These are phyloP conservation scores for Lanmaoa rubissima DNA, from an alignment of 768 basidiomycete genomes.

Conservation along the genomic window DNA sequence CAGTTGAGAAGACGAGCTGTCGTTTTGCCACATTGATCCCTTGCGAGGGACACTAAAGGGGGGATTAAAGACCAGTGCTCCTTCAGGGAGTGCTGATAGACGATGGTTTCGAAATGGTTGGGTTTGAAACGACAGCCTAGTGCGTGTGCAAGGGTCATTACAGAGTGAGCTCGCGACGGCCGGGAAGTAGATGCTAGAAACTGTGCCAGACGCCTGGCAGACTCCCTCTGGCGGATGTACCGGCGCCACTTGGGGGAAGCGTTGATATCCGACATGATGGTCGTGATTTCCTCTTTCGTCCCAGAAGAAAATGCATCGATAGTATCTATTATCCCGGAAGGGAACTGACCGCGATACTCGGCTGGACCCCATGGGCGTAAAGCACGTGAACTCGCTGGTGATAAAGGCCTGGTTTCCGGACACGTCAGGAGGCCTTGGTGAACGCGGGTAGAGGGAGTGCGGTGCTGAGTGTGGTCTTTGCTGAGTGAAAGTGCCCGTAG, in stretches of 20 bases:
- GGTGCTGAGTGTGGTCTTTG: conserved; percentile 3
- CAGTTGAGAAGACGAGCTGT: conserved; percentile 67
- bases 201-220: conserved; percentile 33
- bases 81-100: conserved; percentile 45
- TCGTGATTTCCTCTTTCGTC: conserved; percentile 8
- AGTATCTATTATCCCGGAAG: conserved; percentile 22
- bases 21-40: conserved; percentile 45
- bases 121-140: conserved; percentile 51
- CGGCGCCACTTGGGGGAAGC: conserved; percentile 22
- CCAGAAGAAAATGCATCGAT: conserved; percentile 27
- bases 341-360: conserved; percentile 16
- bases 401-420: neutral
- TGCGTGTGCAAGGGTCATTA: conserved; percentile 47
- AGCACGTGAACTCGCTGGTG: neutral
- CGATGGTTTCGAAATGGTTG: conserved; percentile 57
- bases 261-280: conserved; percentile 16
- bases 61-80: conserved; percentile 53
- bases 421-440: neutral
- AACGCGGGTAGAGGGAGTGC: conserved; percentile 3
- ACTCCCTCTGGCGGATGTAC: conserved; percentile 35
- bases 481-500: conserved; percentile 19
- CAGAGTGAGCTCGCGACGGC: conserved; percentile 42
- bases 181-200: conserved; percentile 31
- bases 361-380: neutral
- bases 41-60: conserved; percentile 46